These are phyloP conservation scores for Laburnicola sp. DNA, from an alignment of 2,329 filamentous ascomycete genomes.

Conservation along the genomic window DNA sequence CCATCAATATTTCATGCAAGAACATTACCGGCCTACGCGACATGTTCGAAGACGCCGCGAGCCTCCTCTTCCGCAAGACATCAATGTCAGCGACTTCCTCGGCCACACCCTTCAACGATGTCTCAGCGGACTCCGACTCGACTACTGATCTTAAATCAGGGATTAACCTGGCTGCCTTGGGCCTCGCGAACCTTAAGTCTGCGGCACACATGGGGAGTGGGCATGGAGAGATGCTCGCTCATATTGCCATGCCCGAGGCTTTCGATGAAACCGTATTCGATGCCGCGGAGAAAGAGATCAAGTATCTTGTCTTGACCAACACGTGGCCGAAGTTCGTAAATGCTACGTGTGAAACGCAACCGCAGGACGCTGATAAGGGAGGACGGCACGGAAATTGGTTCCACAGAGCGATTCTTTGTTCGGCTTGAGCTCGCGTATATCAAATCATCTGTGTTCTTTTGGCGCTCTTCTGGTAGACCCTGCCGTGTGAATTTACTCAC, in stretches of 20 bases:
- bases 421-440: not conserved
- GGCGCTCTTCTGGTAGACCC: too few species aligned
- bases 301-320: constrained; percentile 18
- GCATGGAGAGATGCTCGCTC: constrained; percentile 20
- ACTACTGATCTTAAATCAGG: constrained; percentile 20
- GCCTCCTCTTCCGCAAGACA: constrained; percentile 11
- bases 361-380: constrained; percentile 22
- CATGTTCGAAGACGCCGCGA: constrained; percentile 13
- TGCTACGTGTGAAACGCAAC: constrained; percentile 18
- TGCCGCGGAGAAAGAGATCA: constrained; percentile 11
- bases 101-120: constrained; percentile 35
- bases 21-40: constrained; percentile 14
- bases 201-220: constrained; percentile 26
- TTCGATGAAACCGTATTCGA: constrained; percentile 15
- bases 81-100: constrained; percentile 25
- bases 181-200: constrained; percentile 34
- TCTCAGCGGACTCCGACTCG: constrained; percentile 21
- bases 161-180: constrained; percentile 31
- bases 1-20: constrained; percentile 14
- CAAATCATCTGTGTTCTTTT: too few species aligned
- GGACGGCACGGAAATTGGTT: constrained; percentile 11
- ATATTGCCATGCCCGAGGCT: constrained; percentile 11
- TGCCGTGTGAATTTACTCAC: too few species aligned
- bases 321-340: constrained; percentile 27
- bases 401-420: constrained; percentile 6